phyloP scores from a whole-genome alignment of 148 eudicot genomes.

The Rhododendron mucronatum region DNA sequence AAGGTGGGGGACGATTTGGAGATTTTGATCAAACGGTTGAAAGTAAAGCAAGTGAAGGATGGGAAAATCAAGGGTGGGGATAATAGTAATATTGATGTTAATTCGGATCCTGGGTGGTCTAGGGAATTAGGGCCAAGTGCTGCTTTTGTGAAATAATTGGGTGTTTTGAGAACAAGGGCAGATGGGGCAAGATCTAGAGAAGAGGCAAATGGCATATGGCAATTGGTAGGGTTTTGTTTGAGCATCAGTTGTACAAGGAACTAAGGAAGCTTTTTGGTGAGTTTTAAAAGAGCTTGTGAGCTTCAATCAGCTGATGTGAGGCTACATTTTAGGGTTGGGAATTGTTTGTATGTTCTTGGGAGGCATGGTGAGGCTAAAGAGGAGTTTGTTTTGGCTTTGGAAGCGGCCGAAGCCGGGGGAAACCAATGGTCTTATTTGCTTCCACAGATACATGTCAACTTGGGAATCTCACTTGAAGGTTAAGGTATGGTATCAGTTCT shows the following conservation, averaged over 20 bases:
- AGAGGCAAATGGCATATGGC: constrained; percentile 99
- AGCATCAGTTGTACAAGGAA: constrained; percentile 63
- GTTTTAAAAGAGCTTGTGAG: constrained; percentile 87
- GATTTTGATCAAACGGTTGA: constrained; percentile 67
- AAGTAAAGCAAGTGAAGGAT: constrained; percentile 56
- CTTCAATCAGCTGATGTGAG: constrained; percentile 87
- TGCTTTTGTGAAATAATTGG: constrained; percentile 68
- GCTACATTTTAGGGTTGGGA: constrained; percentile 90
- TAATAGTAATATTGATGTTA: constrained; percentile 39
- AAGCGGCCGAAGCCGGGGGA: constrained; percentile 88
- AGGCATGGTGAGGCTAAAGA: constrained; percentile 51
- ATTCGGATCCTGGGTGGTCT: constrained; percentile 91
- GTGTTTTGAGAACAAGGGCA: constrained; percentile 70
- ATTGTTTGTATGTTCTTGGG: constrained; percentile 72
- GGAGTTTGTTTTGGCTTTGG: constrained; percentile 71
- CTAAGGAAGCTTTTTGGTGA: constrained; percentile 72
- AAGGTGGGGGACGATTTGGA: constrained; percentile 85
- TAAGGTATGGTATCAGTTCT: constrained; percentile 88
- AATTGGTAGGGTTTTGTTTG: constrained; percentile 79
- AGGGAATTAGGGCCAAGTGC: constrained; percentile 71
- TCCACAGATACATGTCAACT: constrained; percentile 90
- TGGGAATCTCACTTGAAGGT: constrained; percentile 83
- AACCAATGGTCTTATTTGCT: constrained; percentile 81
- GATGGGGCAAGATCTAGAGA: constrained; percentile 82
- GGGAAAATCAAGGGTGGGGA: constrained; percentile 67